These are phyloP conservation scores for Trametes cubensis DNA, from an alignment of 768 basidiomycete species.

Conservation along the genomic window DNA sequence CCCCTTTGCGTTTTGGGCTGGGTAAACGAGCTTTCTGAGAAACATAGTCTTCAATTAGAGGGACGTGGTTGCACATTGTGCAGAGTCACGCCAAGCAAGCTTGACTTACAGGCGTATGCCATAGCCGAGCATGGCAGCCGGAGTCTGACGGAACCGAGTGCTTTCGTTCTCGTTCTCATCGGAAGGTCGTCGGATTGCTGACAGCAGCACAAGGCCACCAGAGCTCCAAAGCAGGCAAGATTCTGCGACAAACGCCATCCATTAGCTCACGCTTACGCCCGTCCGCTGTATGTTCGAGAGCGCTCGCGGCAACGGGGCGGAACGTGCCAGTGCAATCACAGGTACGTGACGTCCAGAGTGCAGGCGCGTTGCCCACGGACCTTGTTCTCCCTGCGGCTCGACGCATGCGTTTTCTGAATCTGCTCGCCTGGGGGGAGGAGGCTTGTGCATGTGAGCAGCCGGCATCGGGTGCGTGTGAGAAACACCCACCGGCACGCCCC, in stretches of 20 bases:
- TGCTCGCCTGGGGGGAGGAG: conserved; percentile 2
- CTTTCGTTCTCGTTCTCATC: conserved; percentile 9
- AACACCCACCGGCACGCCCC: conserved; percentile 5
- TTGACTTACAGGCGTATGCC: too few species aligned
- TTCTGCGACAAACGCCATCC: too few species aligned
- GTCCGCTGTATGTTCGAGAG: too few species aligned
- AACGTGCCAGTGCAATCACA: conserved; percentile 1
- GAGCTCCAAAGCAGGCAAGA: conserved; percentile 2
- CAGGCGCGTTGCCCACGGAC: neutral
- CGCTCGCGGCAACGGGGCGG: conserved; percentile 1
- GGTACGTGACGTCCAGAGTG: conserved; percentile 2
- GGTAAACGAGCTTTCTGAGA: too few species aligned
- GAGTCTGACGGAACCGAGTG: neutral
- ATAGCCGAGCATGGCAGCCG: neutral
- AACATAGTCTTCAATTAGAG: too few species aligned
- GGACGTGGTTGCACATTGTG: too few species aligned
- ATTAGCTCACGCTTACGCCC: too few species aligned
- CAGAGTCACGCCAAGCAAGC: too few species aligned
- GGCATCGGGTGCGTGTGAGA: conserved; percentile 8
- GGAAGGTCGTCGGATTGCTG: conserved; percentile 14
- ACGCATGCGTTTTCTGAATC: neutral
- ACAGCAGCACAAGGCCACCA: neutral
- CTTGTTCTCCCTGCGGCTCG: neutral
- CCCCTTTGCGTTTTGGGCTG: too few species aligned
- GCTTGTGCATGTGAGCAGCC: conserved; percentile 17